Evolutionary conservation across 2,329 filamentous ascomycete genomes (phyloP), one percentile per base, ranked within the genome.

Genomic region (Pyrenophora teres): DNA sequence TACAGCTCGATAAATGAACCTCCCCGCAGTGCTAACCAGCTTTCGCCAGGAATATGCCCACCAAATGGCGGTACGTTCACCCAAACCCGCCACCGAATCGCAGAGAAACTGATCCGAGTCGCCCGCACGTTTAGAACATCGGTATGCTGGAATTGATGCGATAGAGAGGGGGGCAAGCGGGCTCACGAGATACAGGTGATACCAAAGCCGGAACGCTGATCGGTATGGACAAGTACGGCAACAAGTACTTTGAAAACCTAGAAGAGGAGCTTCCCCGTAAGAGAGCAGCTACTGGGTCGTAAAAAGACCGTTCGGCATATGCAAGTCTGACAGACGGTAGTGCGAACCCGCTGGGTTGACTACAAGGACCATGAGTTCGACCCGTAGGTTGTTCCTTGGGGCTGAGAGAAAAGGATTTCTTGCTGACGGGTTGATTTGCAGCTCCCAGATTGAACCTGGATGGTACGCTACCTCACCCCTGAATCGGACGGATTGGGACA

Each of bases 231-330:
- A 85, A 87, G 76, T 95, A 87, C 74, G 95, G 94, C 76, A 99
- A 99, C 86, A 97, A 96, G 80, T 99, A 83, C 83, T 99, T 85
- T 75, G 94, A 99, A 83, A 97, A 99, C 81, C 77, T 85, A 70
- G 78, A 81, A 56, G 92, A 97, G 74, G 94, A 99, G 77, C 83
- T 99, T 54, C 94, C 94, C 52, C 81, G 90, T 96, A 81, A 73
- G 88, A 68, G n/a, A 9, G 8, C 19, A 4, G 19, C 27, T 9
- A 30, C 27, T 4, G 27, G 10, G 4, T 21, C 19, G 19, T 30
- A 4, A 30, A 30, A 25, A 25, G 23, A 25, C 23, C 6, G 27
- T 9, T 9, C 10, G 4, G 27, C 10, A 8, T 31, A 37, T 3
- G 9, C 19, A n/a, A 6, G 6, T 30, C 16, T 35, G 10, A 44